These are phyloP conservation scores for Notholithocarpus densiflorus DNA, from an alignment of 306 rosid species.

Conservation along the genomic window DNA sequence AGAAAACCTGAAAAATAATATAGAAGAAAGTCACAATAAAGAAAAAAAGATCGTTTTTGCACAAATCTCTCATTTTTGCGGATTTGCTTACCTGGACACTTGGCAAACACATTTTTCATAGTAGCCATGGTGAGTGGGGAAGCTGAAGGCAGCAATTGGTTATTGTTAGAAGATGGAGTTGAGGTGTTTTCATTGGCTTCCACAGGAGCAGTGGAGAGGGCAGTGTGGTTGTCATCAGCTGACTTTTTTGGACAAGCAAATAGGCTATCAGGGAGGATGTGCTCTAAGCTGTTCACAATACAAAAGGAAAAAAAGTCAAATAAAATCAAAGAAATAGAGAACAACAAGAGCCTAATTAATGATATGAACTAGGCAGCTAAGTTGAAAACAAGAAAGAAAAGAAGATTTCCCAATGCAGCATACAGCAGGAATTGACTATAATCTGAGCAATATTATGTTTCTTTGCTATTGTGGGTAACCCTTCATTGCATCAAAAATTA, in stretches of 20 bases:
- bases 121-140: conserved; percentile 37
- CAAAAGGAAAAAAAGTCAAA: not conserved
- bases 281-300: conserved; percentile 54
- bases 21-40: not conserved
- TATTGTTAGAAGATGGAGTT: conserved; percentile 25
- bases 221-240: conserved; percentile 34
- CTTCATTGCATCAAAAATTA: not conserved
- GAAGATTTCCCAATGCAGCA: not conserved
- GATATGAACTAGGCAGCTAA: not conserved
- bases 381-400: not conserved
- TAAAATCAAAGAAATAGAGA: conserved; percentile 15
- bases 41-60: not conserved
- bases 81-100: conserved; percentile 41
- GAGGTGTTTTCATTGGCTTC: conserved; percentile 32
- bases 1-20: conserved; percentile 26
- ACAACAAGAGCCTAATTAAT: not conserved
- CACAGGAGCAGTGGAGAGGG: conserved; percentile 29
- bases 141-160: conserved; percentile 28
- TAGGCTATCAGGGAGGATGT: conserved; percentile 77
- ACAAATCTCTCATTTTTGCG: not conserved
- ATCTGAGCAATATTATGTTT: not conserved
- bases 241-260: conserved; percentile 76
- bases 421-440: not conserved
- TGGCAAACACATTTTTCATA: conserved; percentile 32
- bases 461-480: not conserved